Evolutionary conservation across 192 early-diverging fungal species (phyloP), one percentile per base, ranked within the genome.

Genomic region (Radiomyces spectabilis): DNA sequence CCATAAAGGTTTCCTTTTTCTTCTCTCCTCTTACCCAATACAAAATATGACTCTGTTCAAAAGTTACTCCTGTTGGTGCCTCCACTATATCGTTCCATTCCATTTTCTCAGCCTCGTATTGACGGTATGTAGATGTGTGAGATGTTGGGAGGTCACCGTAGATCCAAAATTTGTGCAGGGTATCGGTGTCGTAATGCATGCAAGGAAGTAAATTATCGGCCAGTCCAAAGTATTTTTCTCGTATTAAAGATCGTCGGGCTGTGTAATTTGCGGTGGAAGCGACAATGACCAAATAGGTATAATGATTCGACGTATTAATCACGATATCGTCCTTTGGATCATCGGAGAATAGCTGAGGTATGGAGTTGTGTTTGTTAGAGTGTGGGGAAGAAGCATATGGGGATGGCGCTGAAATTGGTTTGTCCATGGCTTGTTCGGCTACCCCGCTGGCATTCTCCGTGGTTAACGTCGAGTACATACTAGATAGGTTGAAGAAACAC

Each of bases 201-300:
- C 76, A 81, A 4, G 76, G 79, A 34, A 66, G 48, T 7, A 78
- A 37, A 51, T 76, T 81, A 52, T 81, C 55, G 19, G 55, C 42
- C 35, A 78, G 69, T 8, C 79, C 79, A 69, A 81, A 81, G 38
- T 77, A 54, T 4, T 58, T 61, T 47, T 76, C 61, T 16, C 79
- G 74, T 19, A 81, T 66, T 61, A 76, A 63, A 24, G 55, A 57
- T 19, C 79, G 69, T 18, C 72, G 65, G 21, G 53, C 59, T 0
- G 71, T 65, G 41, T 62, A 53, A 40, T 41, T 56, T 32, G 68
- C 55, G 29, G 55, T 55, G 15, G 79, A 75, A 12, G 68, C 62
- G 44, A 81, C 71, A 7, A 76, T 50, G 6, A 81, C 50, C n/a
- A 81, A 38, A 33, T 74, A 65, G 32, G 63, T 55, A 32, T 78